phyloP scores from a whole-genome alignment of 768 basidiomycete species.

The Gymnopilus junonius region DNA sequence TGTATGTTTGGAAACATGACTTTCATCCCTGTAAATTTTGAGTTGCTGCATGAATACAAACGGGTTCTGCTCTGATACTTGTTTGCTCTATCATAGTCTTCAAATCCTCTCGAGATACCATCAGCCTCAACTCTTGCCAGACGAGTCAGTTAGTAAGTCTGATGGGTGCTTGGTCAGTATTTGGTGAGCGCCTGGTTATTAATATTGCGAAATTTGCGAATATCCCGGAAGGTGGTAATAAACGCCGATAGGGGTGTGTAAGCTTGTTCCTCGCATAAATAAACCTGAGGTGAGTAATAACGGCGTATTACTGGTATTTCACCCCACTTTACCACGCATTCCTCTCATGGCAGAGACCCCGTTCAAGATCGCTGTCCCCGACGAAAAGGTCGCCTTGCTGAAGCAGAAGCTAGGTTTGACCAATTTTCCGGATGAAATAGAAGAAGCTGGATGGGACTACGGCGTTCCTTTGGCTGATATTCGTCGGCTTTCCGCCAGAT shows the following conservation, averaged over 20 bases:
- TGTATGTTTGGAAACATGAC: neutral
- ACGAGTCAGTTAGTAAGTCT: neutral
- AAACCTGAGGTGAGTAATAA: too few relatives aligned
- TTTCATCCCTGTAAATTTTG: neutral
- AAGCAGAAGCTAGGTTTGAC: slow-evolving; percentile 49
- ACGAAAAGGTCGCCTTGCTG: slow-evolving; percentile 44
- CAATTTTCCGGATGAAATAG: slow-evolving; percentile 60
- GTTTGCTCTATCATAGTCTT: neutral
- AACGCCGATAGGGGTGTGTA: too few relatives aligned
- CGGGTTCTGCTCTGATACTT: neutral
- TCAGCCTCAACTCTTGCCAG: too few relatives aligned
- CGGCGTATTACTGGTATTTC: too few relatives aligned
- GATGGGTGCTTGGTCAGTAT: neutral
- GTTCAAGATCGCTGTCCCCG: slow-evolving; percentile 53
- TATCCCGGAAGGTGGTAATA: too few relatives aligned
- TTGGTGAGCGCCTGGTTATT: neutral
- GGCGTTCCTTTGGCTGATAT: slow-evolving; percentile 55
- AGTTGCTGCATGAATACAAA: neutral
- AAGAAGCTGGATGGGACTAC: slow-evolving; percentile 53
- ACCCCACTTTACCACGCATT: too few relatives aligned
- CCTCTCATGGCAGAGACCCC: slow-evolving; percentile 32
- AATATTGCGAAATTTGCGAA: too few relatives aligned
- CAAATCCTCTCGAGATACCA: too few relatives aligned
- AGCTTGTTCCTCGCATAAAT: neutral
- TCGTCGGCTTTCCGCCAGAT: slow-evolving; percentile 47